Evolutionary conservation across 2,329 filamentous ascomycete genomes (phyloP), one percentile per base, ranked within the genome.

Genomic region (Neonectria faginata): DNA sequence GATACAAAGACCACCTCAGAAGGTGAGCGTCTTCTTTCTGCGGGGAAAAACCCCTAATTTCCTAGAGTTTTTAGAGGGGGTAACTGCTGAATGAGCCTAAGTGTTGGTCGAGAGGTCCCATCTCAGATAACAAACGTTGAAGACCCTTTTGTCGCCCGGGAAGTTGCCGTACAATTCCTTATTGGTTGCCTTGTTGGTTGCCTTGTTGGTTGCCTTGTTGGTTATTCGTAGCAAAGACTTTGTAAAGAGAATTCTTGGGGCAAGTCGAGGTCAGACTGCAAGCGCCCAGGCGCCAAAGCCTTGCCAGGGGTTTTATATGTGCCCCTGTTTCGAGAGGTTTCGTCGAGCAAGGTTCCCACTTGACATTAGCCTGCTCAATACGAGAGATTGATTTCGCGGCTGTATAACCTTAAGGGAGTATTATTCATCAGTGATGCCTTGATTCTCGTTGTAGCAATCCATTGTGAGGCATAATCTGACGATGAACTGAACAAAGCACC

Each of bases 301-400:
- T 60, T 44, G 51, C 55, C 60, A 61, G 59, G 67, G 62, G 60
- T 67, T 61, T 42, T 56, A 33, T 45, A 59, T 18, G 53, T 62
- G 57, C 52, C 33, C 68, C 56, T 68, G 67, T 69, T 70, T 69
- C 65, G 65, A 58, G 41, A 60, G 58, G 60, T 68, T 63, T 68
- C 56, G 60, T 51, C 31, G 33, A 59, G 33, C 42, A 25, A 27
- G 42, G 22, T 48, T 33, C 27, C 29, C 33, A 51, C 27, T 18
- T 25, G 42, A 18, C 44, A 11, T 29, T 31, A n/a, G 55, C 8
- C 44, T 50, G 25, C 10, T 50, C 44, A 36, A 41, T n/a, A 33
- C 42, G 45, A 47, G 22, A 56, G 8, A 11, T 31, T 16, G 36
- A 20, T 57, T 9, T 22, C 12, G 11, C 11, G 6, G 18, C 27